phyloP scores from a whole-genome alignment of 129 eudicot species.

The Artemisia annua region DNA sequence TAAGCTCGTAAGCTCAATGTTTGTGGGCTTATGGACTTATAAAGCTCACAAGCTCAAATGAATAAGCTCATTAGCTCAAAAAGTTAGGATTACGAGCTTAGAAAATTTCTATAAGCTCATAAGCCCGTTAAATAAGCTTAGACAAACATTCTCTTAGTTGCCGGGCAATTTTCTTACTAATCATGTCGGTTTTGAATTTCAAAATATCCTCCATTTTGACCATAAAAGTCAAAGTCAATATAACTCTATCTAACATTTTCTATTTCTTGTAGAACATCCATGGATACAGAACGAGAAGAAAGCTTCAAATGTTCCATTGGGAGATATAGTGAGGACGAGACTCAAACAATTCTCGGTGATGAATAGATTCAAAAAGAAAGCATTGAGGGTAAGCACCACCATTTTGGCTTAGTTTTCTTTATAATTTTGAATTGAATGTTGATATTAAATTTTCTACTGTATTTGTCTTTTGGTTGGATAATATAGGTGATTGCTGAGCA shows the following conservation, averaged over 20 bases:
- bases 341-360: constrained; percentile 90
- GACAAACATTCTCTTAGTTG: neutral
- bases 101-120: no score
- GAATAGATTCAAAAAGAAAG: constrained; percentile 96
- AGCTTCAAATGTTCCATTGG: constrained; percentile 95
- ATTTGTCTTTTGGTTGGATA: constrained; percentile 16
- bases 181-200: neutral
- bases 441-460: neutral
- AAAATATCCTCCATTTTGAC: neutral
- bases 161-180: neutral
- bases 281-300: constrained; percentile 93
- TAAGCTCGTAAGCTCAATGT: no score
- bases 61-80: no score
- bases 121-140: no score
- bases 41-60: no score
- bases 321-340: constrained; percentile 91
- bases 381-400: constrained; percentile 69
- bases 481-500: constrained; percentile 94
- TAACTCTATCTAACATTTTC: constrained; percentile 3
- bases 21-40: no score
- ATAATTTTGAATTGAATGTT: neutral
- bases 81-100: no score
- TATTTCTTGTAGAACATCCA: constrained; percentile 65
- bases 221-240: neutral
- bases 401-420: neutral